Evolutionary conservation across 768 basidiomycete genomes (phyloP).

Genomic region (Trametes villosa): DNA sequence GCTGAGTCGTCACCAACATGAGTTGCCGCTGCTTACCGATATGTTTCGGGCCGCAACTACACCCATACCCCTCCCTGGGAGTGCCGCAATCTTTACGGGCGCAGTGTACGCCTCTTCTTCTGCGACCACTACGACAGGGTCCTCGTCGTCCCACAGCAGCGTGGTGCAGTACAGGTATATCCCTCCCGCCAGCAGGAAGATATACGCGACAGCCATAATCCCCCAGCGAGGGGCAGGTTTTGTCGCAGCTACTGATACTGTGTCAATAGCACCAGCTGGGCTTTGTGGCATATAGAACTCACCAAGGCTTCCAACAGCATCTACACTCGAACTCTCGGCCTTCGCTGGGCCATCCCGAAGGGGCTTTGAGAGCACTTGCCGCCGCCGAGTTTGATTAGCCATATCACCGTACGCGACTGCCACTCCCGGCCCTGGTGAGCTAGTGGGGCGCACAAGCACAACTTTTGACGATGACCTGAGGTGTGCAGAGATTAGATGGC

Average conservation of each 20-base stretch:
- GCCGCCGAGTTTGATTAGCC: background rate
- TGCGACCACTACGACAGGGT: background rate
- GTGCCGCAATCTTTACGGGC: constrained; percentile 47
- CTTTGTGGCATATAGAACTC: too few relatives aligned
- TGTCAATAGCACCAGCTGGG: too few relatives aligned
- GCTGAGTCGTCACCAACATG: background rate
- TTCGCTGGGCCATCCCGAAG: too few relatives aligned
- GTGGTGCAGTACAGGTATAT: constrained; percentile 6
- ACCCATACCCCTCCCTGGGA: constrained; percentile 62
- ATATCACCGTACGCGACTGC: too few relatives aligned
- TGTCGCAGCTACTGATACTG: background rate
- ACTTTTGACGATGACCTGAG: too few relatives aligned
- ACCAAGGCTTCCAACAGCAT: too few relatives aligned
- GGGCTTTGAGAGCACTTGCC: background rate
- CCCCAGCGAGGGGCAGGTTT: background rate
- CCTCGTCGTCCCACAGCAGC: background rate
- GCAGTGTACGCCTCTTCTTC: background rate
- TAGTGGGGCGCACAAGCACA: too few relatives aligned
- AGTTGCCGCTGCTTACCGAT: constrained; percentile 38
- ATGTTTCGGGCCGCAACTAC: constrained; percentile 56
- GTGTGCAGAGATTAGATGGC: too few relatives aligned
- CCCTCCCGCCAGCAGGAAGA: constrained; percentile 7
- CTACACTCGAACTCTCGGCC: too few relatives aligned
- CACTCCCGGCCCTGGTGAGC: too few relatives aligned
- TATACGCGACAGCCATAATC: background rate